phyloP scores from a whole-genome alignment of 768 basidiomycete genomes.

The Leccinum ochraceum region DNA sequence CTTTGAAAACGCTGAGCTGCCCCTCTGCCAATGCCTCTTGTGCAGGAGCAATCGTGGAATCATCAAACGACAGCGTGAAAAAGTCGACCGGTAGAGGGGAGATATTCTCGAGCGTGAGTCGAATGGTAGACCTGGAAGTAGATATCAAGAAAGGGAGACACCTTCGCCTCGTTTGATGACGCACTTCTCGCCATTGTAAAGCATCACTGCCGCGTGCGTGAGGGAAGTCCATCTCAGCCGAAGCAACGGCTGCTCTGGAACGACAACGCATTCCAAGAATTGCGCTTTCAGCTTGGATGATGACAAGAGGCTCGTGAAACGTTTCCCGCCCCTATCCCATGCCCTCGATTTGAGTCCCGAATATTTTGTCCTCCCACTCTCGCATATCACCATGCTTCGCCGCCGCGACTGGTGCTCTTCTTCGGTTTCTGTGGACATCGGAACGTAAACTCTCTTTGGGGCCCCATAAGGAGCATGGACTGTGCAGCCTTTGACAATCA shows the following conservation, averaged over 20 bases:
- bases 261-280: constrained; percentile 81
- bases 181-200: constrained; percentile 93
- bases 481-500: constrained; percentile 76
- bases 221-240: constrained; percentile 86
- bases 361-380: constrained; percentile 71
- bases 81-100: constrained; percentile 84
- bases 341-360: constrained; percentile 70
- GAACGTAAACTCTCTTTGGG: constrained; percentile 71
- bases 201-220: constrained; percentile 91
- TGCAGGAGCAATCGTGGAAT: constrained; percentile 79
- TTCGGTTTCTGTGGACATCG: constrained; percentile 70
- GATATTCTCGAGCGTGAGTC: constrained; percentile 88
- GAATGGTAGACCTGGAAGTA: constrained; percentile 67
- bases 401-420: constrained; percentile 58
- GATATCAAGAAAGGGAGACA: constrained; percentile 6
- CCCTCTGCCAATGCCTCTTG: constrained; percentile 80
- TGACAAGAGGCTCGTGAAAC: constrained; percentile 31
- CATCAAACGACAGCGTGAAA: constrained; percentile 83
- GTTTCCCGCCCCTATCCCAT: constrained; percentile 54
- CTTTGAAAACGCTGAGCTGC: constrained; percentile 77
- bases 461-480: constrained; percentile 76
- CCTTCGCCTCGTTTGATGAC: constrained; percentile 24
- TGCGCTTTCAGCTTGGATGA: constrained; percentile 34
- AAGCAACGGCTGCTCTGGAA: constrained; percentile 85
- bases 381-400: constrained; percentile 62